Base-by-base conservation (phyloP, 345 rosid species). In the Viola odorata region DNA sequence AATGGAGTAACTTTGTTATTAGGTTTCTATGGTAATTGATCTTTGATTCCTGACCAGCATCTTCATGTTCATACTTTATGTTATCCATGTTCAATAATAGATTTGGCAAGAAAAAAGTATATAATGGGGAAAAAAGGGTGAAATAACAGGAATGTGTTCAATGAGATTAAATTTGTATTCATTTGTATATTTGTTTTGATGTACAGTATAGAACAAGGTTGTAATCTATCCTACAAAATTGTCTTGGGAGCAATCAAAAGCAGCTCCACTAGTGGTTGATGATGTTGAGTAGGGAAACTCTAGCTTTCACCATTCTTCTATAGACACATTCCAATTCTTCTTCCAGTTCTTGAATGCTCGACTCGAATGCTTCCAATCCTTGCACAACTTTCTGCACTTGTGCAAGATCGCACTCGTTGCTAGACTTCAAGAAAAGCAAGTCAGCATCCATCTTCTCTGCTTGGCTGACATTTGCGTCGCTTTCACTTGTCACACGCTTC, bases 391-490 rank as follows among this genome's bases (percentile, higher is more conserved):
- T 52, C 13, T 62, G 57, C 5, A 41, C 12, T 16, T 62, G 41
- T 3, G 16, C 47, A 62, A 23, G 32, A 23, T 23, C 32, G 32
- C 32, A 23, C 32, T 23, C 32, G 32, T 23, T 23, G 32, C 32
- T 52, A 8, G 55, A 48, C 41, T 62, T 63, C 4, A 63, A 10
- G 41, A 37, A 59, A 41, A 53, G 4, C 56, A 73, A 49, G 2
- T 14, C 42, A 16, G 11, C 42, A 56, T 66, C 64, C n/a, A 73
- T 10, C 1, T 16, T 52, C 23, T 15, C 63, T 16, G 39, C 5
- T 12, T 55, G 32, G 32, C 32, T 23, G 32, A 23, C 32, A 23
- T 23, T 23, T 23, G 32, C 17, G 39, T 41, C 5, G 51, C 6
- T 13, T 2, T 44, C 61, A 7, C 13, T 1, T 42, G 45, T 36